Evolutionary conservation across 192 early-diverging fungal genomes (phyloP), one percentile per base, ranked within the genome.

Genomic region (Backusella tarrabulga): DNA sequence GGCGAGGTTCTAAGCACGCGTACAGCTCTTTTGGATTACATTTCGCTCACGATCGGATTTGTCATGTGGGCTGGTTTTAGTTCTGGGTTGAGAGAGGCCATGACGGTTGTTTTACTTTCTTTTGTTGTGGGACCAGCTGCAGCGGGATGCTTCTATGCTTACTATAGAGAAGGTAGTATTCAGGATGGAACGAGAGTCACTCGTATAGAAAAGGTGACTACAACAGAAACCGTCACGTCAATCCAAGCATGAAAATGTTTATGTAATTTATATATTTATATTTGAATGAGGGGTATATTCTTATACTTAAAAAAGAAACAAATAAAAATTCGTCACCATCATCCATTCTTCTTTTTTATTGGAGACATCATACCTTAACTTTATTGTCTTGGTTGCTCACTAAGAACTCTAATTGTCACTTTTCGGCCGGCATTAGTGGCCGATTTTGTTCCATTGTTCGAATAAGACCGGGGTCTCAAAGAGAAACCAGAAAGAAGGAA

Each of bases 121-220:
- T n/a, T 67, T 40, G 34, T 75, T 15, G 23, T 75, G 21, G 78
- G 78, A 6, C 78, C 78, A 44, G 73, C 67, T 40, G 56, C 67
- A 4, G 63, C 72, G 0, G 11, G 69, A 0, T 73, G 66, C 34
- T 34, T 79, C 7, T 79, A 75, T 71, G 36, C 68, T 63, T 44
- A 41, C 6, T 79, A 79, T 17, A 35, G 78, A 66, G 78, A 79
- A 23, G 35, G 23, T 4, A 21, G 23, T 29, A 29, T 79, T 12
- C 67, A 74, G 1, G 9, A 73, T 23, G 23, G 21, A 11, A 42
- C 19, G 4, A 21, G 9, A 21, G 8, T 21, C 3, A 63, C 56
- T 14, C 12, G 12, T 12, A 29, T 14, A 21, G 2, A 26, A 29
- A 14, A 63, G 23, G 4, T 26, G 56, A 29, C 56, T 4, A 29